Evolutionary conservation across 2,329 filamentous ascomycete genomes (phyloP), one percentile per base, ranked within the genome.

Genomic region (Claviceps spartinae): DNA sequence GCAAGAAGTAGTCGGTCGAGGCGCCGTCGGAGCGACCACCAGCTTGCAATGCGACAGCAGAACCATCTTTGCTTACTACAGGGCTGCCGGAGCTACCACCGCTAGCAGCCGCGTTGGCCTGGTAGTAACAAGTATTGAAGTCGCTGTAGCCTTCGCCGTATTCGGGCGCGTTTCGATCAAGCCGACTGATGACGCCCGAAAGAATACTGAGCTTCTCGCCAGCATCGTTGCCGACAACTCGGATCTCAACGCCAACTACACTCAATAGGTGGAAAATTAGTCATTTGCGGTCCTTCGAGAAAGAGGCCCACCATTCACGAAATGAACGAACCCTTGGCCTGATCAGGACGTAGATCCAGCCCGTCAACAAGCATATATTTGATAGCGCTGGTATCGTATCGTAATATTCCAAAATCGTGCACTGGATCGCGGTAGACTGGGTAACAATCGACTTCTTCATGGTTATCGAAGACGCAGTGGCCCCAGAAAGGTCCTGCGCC

Each of bases 141-240:
- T 98, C 93, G 67, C 90, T 93, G 68, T 98, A 98, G 30, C 93
- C 93, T 57, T 97, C 93, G 52, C 91, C 91, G 61, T 98, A 97
- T 63, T 98, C 93, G 16, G 93, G 93, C 1, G 94, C 94, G 68
- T 98, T 98, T 59, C 93, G 82, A 63, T 98, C 93, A 54, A 98
- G 75, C 61, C 93, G 83, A 70, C 89, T 95, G 66, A 98, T 98
- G 52, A 98, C 91, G 61, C 93, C 93, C 5, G 93, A 97, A 54
- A 98, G 73, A 61, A 98, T 98, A 74, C 89, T 96, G 59, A 98
- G 81, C 71, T 98, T 98, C 68, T 98, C 93, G 58, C 93, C 93
- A 34, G 93, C 93, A 74, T 98, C 93, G 68, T 98, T 98, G 71
- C 93, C 93, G 5, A 98, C 93, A 1, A 98, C 93, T 59, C 94